These are phyloP conservation scores for Cucurbita maxima DNA, from an alignment of 306 rosid genomes.

Conservation along the genomic window DNA sequence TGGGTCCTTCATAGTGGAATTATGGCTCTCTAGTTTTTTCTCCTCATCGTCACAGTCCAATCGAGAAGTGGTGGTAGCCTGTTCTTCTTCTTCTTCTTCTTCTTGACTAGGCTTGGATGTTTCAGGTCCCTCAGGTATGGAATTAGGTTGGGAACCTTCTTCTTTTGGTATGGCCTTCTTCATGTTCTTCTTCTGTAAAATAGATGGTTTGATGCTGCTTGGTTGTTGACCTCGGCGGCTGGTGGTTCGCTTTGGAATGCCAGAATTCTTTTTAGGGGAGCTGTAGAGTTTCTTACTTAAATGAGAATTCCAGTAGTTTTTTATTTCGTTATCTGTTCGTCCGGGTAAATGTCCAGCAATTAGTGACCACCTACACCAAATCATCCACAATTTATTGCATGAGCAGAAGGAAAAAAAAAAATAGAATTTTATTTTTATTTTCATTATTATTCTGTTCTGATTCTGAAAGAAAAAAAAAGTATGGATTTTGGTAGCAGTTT, in stretches of 20 bases:
- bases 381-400: background rate
- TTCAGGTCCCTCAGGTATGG: background rate
- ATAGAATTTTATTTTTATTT: too few species aligned
- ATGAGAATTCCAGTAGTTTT: conserved; percentile 86
- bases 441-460: too few species aligned
- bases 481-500: too few species aligned
- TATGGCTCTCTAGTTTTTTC: background rate
- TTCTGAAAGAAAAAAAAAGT: too few species aligned
- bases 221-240: conserved; percentile 4
- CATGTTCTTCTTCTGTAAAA: background rate
- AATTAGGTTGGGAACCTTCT: background rate
- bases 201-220: background rate
- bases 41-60: too few species aligned
- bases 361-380: conserved; percentile 55
- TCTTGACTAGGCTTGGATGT: background rate
- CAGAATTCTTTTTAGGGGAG: conserved; percentile 10
- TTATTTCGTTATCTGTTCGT: conserved; percentile 71
- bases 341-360: conserved; percentile 74
- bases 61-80: background rate
- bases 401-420: too few species aligned
- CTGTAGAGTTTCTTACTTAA: conserved; percentile 50
- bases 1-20: background rate
- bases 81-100: background rate
- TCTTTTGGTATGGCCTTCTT: background rate
- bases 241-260: conserved; percentile 9